Conservation (phyloP, 352 stramenopile genomes). For the Phytophthora litchii region DNA sequence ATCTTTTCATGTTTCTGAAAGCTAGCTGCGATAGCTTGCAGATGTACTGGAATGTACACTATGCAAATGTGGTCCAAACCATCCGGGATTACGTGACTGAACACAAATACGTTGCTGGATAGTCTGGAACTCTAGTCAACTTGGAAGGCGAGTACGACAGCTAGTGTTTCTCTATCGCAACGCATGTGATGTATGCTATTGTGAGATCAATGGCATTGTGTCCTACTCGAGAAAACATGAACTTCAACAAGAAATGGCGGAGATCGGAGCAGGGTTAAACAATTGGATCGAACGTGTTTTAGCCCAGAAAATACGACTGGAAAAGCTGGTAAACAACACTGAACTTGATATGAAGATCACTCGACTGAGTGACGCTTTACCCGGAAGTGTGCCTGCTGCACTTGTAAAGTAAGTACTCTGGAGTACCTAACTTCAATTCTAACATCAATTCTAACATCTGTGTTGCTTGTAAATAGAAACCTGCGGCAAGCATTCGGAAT, state of each 20-base stretch:
- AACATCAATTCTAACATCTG: not conserved
- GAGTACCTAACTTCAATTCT: too few species aligned
- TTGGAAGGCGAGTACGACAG: not conserved
- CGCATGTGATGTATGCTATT: slow-evolving; percentile 1
- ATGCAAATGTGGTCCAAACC: not conserved
- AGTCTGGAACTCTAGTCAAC: not conserved
- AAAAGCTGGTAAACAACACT: not conserved
- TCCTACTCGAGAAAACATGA: slow-evolving; percentile 4
- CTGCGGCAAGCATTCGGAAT: not conserved
- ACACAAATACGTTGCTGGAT: not conserved
- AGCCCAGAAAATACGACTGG: slow-evolving; percentile 1
- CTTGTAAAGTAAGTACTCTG: slow-evolving; percentile 1
- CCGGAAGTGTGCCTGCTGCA: not conserved
- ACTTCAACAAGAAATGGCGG: not conserved
- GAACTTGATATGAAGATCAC: slow-evolving; percentile 10
- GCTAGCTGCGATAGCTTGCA: not conserved
- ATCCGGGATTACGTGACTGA: not conserved
- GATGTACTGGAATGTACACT: not conserved
- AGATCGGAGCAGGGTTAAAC: slow-evolving; percentile 1
- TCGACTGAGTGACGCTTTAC: not conserved
- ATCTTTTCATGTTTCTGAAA: not conserved
- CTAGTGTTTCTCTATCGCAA: slow-evolving; percentile 8
- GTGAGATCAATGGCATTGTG: slow-evolving; percentile 1
- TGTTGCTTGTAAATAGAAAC: not conserved
- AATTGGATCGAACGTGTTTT: slow-evolving; percentile 6